phyloP scores from a whole-genome alignment of 805 yeast genomes.

The Metschnikowia gruessii region DNA sequence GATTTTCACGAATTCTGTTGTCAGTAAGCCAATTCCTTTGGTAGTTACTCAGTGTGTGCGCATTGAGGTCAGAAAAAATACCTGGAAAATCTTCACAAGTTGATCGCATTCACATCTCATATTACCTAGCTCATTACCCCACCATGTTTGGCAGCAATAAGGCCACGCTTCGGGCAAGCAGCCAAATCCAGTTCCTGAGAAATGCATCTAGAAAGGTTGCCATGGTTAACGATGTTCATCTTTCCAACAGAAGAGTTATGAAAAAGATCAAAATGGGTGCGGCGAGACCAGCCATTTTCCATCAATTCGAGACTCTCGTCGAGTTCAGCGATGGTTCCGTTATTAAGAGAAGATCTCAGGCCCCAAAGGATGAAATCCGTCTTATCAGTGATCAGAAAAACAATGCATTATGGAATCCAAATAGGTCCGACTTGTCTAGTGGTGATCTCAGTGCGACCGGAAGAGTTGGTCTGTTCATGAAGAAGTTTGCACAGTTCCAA shows the following conservation, averaged over 20 bases:
- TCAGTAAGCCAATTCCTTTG: neutral
- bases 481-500: slow-evolving; percentile 51
- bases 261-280: slow-evolving; percentile 73
- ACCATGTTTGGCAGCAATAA: slow-evolving; percentile 2
- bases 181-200: slow-evolving; percentile 14
- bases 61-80: slow-evolving; percentile 2
- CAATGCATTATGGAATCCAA: slow-evolving; percentile 84
- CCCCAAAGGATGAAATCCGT: slow-evolving; percentile 82
- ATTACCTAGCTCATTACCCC: neutral
- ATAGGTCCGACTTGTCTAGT: slow-evolving; percentile 70
- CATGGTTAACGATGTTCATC: slow-evolving; percentile 39
- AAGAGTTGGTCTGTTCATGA: slow-evolving; percentile 69
- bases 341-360: slow-evolving; percentile 74
- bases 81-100: neutral
- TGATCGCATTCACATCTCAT: neutral
- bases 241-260: slow-evolving; percentile 55
- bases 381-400: slow-evolving; percentile 88
- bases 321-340: slow-evolving; percentile 95
- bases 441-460: slow-evolving; percentile 84
- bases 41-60: neutral
- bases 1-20: neutral
- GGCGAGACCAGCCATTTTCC: slow-evolving; percentile 90
- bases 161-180: neutral
- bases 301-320: slow-evolving; percentile 85
- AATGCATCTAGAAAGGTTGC: slow-evolving; percentile 18